Conservation (phyloP, 352 stramenopile genomes). For the Phytophthora kernoviae region DNA sequence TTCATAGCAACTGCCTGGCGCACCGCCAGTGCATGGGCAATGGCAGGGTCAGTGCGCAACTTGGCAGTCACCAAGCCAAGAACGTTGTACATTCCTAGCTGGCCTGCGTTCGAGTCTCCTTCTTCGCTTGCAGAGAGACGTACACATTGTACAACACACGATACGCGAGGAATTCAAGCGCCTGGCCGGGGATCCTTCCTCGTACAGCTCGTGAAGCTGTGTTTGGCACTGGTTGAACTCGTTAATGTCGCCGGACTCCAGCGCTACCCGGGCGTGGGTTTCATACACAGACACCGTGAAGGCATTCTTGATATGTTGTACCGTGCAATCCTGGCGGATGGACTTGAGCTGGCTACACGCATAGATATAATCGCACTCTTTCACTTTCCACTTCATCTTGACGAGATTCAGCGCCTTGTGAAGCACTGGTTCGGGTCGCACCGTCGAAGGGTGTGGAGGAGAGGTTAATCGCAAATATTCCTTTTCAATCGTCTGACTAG, state of each 20-base stretch:
- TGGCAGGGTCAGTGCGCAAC: conserved; percentile 55
- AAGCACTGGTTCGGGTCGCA: conserved; percentile 94
- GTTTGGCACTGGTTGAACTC: conserved; percentile 97
- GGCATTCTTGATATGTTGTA: conserved; percentile 96
- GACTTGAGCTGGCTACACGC: conserved; percentile 99
- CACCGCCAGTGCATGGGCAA: conserved; percentile 78
- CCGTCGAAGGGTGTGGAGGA: conserved; percentile 93
- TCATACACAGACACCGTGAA: conserved; percentile 99
- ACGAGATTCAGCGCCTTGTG: conserved; percentile 87
- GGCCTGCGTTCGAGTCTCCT: conserved; percentile 82
- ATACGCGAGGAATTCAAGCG: conserved; percentile 88
- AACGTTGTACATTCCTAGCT: conserved; percentile 87
- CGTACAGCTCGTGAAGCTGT: conserved; percentile 89
- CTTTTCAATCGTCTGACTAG: conserved; percentile 96
- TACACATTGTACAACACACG: conserved; percentile 92
- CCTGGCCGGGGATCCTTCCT: conserved; percentile 74
- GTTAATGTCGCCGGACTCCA: conserved; percentile 96
- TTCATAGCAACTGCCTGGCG: conserved; percentile 84
- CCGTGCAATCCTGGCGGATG: conserved; percentile 98
- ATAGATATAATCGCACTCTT: conserved; percentile 92
- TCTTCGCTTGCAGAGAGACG: conserved; percentile 88
- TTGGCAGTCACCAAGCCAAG: conserved; percentile 57
- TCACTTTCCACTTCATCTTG: conserved; percentile 87
- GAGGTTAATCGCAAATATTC: conserved; percentile 98
- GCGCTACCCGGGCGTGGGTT: conserved; percentile 94